These are phyloP conservation scores for Aphanomyces stellatus DNA, from an alignment of 352 stramenopile species.

Conservation along the genomic window DNA sequence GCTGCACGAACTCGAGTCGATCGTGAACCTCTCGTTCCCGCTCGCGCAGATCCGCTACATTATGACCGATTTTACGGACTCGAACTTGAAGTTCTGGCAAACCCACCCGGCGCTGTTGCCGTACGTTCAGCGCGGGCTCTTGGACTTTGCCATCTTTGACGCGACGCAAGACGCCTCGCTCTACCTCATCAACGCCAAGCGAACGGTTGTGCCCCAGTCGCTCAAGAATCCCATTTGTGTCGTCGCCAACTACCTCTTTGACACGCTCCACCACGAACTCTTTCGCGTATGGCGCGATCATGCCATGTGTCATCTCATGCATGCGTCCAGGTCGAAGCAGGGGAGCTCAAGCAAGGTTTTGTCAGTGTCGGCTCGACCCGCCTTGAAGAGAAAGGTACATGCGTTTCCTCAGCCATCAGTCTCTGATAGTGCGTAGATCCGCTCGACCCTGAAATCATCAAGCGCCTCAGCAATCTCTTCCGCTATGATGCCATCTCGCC, in stretches of 20 bases:
- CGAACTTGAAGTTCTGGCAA: conserved; percentile 92
- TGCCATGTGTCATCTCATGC: conserved; percentile 25
- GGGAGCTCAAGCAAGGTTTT: conserved; percentile 84
- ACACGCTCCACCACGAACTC: conserved; percentile 89
- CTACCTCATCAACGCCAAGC: conserved; percentile 47
- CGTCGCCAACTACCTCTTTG: conserved; percentile 93
- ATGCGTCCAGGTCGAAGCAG: conserved; percentile 50
- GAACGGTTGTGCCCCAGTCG: conserved; percentile 37
- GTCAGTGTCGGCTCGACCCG: conserved; percentile 80
- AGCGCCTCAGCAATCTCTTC: conserved; percentile 84
- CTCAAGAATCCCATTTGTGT: conserved; percentile 84
- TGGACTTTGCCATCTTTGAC: conserved; percentile 93
- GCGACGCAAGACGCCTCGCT: conserved; percentile 83
- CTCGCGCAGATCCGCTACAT: conserved; percentile 89
- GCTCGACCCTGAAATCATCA: conserved; percentile 91
- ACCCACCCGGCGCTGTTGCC: conserved; percentile 74
- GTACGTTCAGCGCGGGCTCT: conserved; percentile 76
- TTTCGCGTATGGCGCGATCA: conserved; percentile 34
- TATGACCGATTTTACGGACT: conserved; percentile 92
- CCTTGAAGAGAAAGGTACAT: conserved; percentile 31
- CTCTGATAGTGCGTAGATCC: conserved; percentile 36
- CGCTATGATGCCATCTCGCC: conserved; percentile 76
- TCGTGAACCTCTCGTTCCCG: conserved; percentile 69
- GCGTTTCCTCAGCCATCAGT: neutral
- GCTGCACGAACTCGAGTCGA: conserved; percentile 49